Conservation (phyloP, 495 filamentous ascomycete genomes). For the Amorphotheca resinae region DNA sequence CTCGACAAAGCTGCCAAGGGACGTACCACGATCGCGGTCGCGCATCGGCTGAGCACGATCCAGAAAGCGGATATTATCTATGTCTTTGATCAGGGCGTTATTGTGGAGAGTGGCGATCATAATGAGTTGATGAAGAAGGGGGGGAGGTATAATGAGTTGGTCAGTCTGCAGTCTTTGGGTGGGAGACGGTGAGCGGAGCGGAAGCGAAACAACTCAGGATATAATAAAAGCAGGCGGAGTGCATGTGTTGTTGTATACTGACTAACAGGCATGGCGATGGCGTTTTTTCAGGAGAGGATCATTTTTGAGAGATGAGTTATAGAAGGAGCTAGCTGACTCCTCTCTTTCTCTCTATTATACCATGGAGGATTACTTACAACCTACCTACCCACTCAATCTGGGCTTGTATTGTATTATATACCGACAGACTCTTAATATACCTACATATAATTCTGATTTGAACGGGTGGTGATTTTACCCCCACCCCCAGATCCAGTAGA, state of each 20-base stretch:
- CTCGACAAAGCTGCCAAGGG: constrained; percentile 62
- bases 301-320: background rate
- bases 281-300: background rate
- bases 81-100: constrained; percentile 63
- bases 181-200: constrained; percentile 23
- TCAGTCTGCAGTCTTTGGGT: constrained; percentile 67
- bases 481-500: too few species aligned
- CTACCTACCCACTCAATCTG: too few species aligned
- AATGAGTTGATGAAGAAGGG: constrained; percentile 48
- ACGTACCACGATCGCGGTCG: constrained; percentile 67
- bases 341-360: too few species aligned
- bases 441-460: too few species aligned
- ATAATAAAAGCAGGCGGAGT: too few species aligned
- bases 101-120: constrained; percentile 66
- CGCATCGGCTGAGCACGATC: constrained; percentile 66
- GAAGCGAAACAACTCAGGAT: too few species aligned
- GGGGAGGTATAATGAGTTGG: constrained; percentile 65
- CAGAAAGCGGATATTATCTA: constrained; percentile 78
- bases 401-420: too few species aligned
- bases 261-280: background rate
- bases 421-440: too few species aligned
- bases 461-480: too few species aligned
- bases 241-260: background rate
- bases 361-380: too few species aligned
- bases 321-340: too few species aligned